These are phyloP conservation scores for Phlegmacium glaucopus DNA, from an alignment of 768 basidiomycete species.

Conservation along the genomic window DNA sequence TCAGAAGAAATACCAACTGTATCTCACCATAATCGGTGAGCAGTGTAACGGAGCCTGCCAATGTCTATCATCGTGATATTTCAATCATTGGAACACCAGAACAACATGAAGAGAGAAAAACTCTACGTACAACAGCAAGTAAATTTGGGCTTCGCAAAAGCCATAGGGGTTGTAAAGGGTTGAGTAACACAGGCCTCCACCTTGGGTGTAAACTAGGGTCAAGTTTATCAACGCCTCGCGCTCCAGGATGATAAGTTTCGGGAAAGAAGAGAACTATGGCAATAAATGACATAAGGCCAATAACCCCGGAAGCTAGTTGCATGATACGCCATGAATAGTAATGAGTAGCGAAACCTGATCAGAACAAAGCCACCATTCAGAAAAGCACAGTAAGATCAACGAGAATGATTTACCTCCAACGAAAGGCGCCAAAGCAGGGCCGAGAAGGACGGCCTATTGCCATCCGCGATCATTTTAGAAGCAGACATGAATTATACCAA, in stretches of 20 bases:
- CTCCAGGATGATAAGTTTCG: conserved; percentile 64
- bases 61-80: conserved; percentile 13
- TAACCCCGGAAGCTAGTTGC: conserved; percentile 43
- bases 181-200: conserved; percentile 43
- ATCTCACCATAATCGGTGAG: conserved; percentile 37
- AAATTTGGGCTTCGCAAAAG: conserved; percentile 61
- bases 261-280: conserved; percentile 49
- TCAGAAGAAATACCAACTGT: neutral
- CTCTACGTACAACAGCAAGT: conserved; percentile 48
- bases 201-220: conserved; percentile 13
- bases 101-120: neutral
- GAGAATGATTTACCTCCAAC: conserved; percentile 43
- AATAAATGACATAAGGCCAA: conserved; percentile 36
- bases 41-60: conserved; percentile 24
- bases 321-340: conserved; percentile 67
- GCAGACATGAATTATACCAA: neutral
- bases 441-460: conserved; percentile 47
- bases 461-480: neutral
- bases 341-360: conserved; percentile 44
- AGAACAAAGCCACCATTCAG: neutral
- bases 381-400: neutral
- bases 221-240: conserved; percentile 50
- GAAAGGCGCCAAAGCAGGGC: conserved; percentile 60
- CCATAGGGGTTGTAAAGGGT: conserved; percentile 51
- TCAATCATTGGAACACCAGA: neutral